Evolutionary conservation across 768 basidiomycete species (phyloP).

Genomic region (Leccinum olivaceopallidum): DNA sequence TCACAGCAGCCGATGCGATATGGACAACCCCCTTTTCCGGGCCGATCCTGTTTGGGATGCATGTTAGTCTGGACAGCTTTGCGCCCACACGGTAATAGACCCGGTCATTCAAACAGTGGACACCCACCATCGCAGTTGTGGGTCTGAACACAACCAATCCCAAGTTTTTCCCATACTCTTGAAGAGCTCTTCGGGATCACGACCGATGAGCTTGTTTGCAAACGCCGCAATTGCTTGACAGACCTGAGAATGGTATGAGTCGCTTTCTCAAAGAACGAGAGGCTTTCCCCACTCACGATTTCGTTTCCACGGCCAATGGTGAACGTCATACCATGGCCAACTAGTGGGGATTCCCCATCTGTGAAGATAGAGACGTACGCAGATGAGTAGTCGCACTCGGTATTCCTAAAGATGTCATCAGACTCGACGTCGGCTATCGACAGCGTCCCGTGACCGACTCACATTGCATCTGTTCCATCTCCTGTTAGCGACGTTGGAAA

Average conservation of each 20-base stretch:
- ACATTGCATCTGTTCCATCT: slow-evolving; percentile 95
- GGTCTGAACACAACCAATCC: slow-evolving; percentile 84
- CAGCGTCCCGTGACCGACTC: slow-evolving; percentile 18
- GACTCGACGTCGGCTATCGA: not conserved
- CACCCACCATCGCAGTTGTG: slow-evolving; percentile 83
- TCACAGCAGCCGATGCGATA: slow-evolving; percentile 83
- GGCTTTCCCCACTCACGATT: slow-evolving; percentile 52
- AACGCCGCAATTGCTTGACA: slow-evolving; percentile 80
- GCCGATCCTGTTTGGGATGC: slow-evolving; percentile 62
- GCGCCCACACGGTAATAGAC: not conserved
- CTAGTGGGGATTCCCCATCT: slow-evolving; percentile 58
- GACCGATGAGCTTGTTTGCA: slow-evolving; percentile 79
- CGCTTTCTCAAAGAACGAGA: not conserved
- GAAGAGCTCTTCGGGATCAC: slow-evolving; percentile 80
- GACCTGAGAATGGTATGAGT: slow-evolving; percentile 47
- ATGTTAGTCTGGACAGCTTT: not conserved
- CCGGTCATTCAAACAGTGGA: not conserved
- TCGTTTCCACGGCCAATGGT: slow-evolving; percentile 96
- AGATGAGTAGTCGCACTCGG: slow-evolving; percentile 93
- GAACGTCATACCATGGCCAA: slow-evolving; percentile 94
- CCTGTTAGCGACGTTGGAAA: slow-evolving; percentile 91
- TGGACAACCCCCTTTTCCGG: slow-evolving; percentile 97
- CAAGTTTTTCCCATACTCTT: slow-evolving; percentile 89
- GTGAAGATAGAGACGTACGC: slow-evolving; percentile 85
- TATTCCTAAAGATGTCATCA: slow-evolving; percentile 61